A percentile compares a stretch with the other conserved stretches of the same genome.
Evolutionary conservation across 495 filamentous ascomycete genomes (phyloP).

Genomic region (Pyronema omphalodes): DNA sequence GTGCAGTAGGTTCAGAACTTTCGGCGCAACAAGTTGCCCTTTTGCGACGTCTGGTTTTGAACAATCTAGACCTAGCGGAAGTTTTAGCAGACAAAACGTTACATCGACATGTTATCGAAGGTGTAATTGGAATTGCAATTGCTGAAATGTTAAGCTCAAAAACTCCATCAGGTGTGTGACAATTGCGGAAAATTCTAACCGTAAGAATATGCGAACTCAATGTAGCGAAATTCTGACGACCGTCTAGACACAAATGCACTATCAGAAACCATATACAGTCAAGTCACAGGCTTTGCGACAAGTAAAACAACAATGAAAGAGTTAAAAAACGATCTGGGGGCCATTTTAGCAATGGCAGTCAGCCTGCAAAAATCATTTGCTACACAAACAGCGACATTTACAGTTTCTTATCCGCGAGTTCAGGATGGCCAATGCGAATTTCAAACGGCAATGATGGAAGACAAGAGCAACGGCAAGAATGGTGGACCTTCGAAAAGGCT

Average conservation of each 20-base stretch:
- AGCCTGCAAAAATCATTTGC: background rate
- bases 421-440: background rate
- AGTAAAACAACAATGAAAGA: background rate
- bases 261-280: background rate
- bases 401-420: background rate
- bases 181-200: background rate
- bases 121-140: background rate
- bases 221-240: background rate
- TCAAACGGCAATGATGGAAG: background rate
- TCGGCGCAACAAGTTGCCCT: background rate
- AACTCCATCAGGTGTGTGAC: background rate
- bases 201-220: background rate
- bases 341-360: background rate
- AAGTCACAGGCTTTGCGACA: background rate
- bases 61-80: background rate
- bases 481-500: background rate
- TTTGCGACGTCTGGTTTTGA: background rate
- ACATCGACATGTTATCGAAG: constrained; percentile 1
- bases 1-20: background rate
- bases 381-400: background rate
- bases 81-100: background rate
- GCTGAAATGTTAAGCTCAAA: background rate
- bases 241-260: background rate
- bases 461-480: background rate
- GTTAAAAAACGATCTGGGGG: background rate